Evolutionary conservation across 129 eudicot species (phyloP), one percentile per base, ranked within the genome.

Genomic region (Artemisia tridentata): DNA sequence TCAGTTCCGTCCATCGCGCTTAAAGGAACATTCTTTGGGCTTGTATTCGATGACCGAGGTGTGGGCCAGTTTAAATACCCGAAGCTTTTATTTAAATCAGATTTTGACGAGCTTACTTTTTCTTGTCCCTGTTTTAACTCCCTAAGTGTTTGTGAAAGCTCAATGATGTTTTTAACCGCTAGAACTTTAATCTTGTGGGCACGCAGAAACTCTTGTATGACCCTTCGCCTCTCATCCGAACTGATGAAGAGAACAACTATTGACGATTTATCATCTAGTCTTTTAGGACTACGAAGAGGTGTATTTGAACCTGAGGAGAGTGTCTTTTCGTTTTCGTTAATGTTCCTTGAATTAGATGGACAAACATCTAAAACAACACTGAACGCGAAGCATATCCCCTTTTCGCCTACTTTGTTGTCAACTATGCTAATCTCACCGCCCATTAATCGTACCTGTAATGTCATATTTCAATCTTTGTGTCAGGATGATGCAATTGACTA

Each of bases 401-500:
- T 89, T 80, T 86, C 84, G 13, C 85, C 89, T 0, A 64, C 8
- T 54, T 77, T 85, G 57, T 89, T 92, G 72, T 89, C 92, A 59
- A 85, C 79, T 38, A 92, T 85, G 46, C 73, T 71, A 69, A 92
- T 92, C 27, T 92, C 98, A 58, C 98, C 98, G 0, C 95, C 96
- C 96, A 92, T 88, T 65, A 92, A 52, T 14, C 85, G 79, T 19
- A 91, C 97, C 97, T 90, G 73, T 2, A 77, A 18, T 18, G 13
- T 50, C 7, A 29, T 34, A 60, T 3, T 3, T 29, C 61, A 50
- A 8, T 58, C 15, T 47, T 31, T 45, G 7, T 48, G 60, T 68
- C 12, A 16, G 63, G 23, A 13, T 67, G 11, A 27, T 23, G 9
- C 21, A 20, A 17, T 13, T 51, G 15, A 51, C 56, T 38, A 6